phyloP scores from a whole-genome alignment of 1,284 basidiomycete genomes.

The Coriolopsis trogii region DNA sequence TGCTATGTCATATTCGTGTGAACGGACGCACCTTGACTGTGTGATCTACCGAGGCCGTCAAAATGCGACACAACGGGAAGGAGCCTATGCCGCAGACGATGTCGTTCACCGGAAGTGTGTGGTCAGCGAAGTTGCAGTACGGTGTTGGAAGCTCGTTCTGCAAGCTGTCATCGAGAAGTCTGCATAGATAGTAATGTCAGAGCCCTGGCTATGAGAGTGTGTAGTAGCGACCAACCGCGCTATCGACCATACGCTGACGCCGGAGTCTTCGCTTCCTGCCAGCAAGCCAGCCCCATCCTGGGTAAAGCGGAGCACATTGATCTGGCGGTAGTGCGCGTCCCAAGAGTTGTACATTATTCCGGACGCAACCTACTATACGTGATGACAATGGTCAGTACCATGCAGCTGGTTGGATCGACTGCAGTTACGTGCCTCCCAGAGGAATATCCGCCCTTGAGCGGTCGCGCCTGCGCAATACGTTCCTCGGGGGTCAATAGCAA shows the following conservation, averaged over 20 bases:
- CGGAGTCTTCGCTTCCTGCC: slow-evolving; percentile 89
- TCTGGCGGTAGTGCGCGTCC: slow-evolving; percentile 93
- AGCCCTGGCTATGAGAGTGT: background rate
- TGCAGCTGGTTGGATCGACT: too few relatives aligned
- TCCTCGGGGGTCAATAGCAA: slow-evolving; percentile 76
- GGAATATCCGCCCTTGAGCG: slow-evolving; percentile 84
- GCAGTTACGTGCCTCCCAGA: slow-evolving; percentile 91
- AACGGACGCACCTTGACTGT: slow-evolving; percentile 78
- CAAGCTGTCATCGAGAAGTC: slow-evolving; percentile 70
- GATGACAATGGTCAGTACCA: slow-evolving; percentile 24
- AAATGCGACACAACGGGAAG: slow-evolving; percentile 78
- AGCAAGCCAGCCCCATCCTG: slow-evolving; percentile 80
- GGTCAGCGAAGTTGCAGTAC: slow-evolving; percentile 85
- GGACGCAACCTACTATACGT: slow-evolving; percentile 73
- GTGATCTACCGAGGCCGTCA: slow-evolving; percentile 87
- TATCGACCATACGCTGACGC: slow-evolving; percentile 88
- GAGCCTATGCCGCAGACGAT: slow-evolving; percentile 77
- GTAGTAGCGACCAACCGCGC: slow-evolving; percentile 59
- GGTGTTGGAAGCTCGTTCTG: slow-evolving; percentile 77
- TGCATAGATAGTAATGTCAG: slow-evolving; percentile 30
- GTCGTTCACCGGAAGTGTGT: slow-evolving; percentile 88
- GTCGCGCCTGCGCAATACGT: slow-evolving; percentile 88
- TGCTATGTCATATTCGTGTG: too few relatives aligned
- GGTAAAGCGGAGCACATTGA: slow-evolving; percentile 84
- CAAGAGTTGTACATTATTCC: slow-evolving; percentile 89